Base-by-base conservation (phyloP, 192 early-diverging fungal species). In the Mortierella antarctica region DNA sequence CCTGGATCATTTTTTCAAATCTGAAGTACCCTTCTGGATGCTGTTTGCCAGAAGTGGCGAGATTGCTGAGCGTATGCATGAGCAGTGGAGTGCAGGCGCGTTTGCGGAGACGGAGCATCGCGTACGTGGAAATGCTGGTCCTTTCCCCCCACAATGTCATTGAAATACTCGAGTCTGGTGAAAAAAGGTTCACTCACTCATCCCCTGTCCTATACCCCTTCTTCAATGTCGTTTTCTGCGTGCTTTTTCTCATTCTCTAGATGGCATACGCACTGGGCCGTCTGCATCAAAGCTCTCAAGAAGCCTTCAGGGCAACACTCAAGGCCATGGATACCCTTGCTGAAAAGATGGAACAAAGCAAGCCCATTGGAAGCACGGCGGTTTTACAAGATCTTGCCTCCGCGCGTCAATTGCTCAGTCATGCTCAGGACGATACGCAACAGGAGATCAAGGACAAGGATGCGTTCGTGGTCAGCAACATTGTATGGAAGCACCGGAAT, bases 21-120 rank as follows among this genome's bases (percentile, higher is more conserved):
- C 57, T 8, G 75, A 79, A 31, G 64, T 79, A 1, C 75, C 75
- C 39, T 71, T 71, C 52, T 79, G 75, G 75, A 79, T 79, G 75
- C 49, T 79, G 6, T 79, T 79, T 67, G 68, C 75, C 0, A 45
- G 75, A 13, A 79, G 75, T 42, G 75, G 75, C 14, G 75, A 79
- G 40, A 79, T 79, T 56, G 69, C 75, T 9, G 75, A 79, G 52
- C 46, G 75, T 6, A 71, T 79, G 75, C 75, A 79, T 49, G 75
- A 79, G 53, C 57, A 50, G 18, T 79, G 75, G 75, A 67, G 64
- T 40, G 75, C 55, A 10, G 75, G 75, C 5, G 75, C 75, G 4
- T 79, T 79, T 71, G 62, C 75, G 5, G 69, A 79, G 51, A 79
- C 75, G 12, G 75, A 79, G 13, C 75, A 79, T 56, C 75, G 75